A percentile compares a stretch with the other conserved stretches of the same genome.
Conservation (phyloP, 108 stramenopile species). For the Cylindrotheca closterium region DNA sequence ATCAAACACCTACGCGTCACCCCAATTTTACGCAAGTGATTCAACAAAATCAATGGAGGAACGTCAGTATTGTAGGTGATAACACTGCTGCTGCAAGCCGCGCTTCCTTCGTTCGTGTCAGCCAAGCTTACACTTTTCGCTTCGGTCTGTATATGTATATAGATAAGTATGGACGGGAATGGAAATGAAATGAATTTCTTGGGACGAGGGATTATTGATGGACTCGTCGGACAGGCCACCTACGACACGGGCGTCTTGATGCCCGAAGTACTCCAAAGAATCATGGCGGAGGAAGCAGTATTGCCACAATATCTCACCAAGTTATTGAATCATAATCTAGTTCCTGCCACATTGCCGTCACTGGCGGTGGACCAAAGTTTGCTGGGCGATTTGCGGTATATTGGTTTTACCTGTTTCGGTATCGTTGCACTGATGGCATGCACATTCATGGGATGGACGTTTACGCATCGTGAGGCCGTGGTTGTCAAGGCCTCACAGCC, state of each 20-base stretch:
- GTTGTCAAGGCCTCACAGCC: conserved; percentile 45
- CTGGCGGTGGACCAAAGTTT: conserved; percentile 21
- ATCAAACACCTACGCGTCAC: conserved; percentile 10
- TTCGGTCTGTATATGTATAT: no score
- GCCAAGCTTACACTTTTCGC: no score
- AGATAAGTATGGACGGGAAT: conserved; percentile 15
- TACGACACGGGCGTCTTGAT: conserved; percentile 29
- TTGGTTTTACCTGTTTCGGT: conserved; percentile 3
- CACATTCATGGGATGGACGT: conserved; percentile 35
- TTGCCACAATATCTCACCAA: conserved; percentile 4
- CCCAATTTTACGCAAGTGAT: conserved; percentile 16
- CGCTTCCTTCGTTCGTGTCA: no score
- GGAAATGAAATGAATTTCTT: conserved; percentile 22
- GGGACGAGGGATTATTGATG: conserved; percentile 26
- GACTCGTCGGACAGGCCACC: conserved; percentile 53
- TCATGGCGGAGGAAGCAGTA: neutral
- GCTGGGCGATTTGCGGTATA: conserved; percentile 15
- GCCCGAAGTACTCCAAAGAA: conserved; percentile 6
- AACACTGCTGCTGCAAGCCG: no score
- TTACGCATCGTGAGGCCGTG: conserved; percentile 14
- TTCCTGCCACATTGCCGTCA: conserved; percentile 33
- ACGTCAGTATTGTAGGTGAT: no score
- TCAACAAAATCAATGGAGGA: neutral
- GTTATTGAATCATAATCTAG: conserved; percentile 8
- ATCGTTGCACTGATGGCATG: conserved; percentile 11